These are phyloP conservation scores for Irpex lacteus DNA, from an alignment of 1,284 basidiomycete species.

Conservation along the genomic window DNA sequence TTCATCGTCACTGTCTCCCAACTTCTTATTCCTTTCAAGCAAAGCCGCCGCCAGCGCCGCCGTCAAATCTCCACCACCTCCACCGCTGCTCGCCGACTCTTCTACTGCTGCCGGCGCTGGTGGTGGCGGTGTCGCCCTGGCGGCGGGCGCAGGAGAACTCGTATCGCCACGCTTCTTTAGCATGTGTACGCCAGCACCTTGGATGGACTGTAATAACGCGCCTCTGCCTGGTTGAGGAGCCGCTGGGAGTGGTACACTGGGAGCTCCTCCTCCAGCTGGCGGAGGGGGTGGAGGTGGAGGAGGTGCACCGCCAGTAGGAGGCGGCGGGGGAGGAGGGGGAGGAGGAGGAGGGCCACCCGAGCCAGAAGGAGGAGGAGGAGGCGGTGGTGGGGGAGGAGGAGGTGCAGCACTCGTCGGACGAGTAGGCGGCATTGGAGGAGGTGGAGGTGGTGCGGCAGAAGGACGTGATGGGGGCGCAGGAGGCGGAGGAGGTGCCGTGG, in stretches of 20 bases:
- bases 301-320: constrained; percentile 14
- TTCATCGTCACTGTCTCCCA: constrained; percentile 90
- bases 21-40: constrained; percentile 80
- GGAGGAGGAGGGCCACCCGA: constrained; percentile 30
- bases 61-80: constrained; percentile 55
- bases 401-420: constrained; percentile 32
- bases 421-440: constrained; percentile 29
- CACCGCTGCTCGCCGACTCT: constrained; percentile 35
- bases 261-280: constrained; percentile 25
- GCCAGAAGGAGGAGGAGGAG: constrained; percentile 29
- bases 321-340: constrained; percentile 31
- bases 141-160: constrained; percentile 31
- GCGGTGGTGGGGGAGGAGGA: constrained; percentile 31
- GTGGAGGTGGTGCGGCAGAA: constrained; percentile 29
- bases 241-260: constrained; percentile 20
- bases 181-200: constrained; percentile 67
- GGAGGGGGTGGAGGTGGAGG: constrained; percentile 35
- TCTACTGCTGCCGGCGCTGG: constrained; percentile 43
- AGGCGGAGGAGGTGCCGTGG: constrained; percentile 32
- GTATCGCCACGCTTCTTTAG: constrained; percentile 64
- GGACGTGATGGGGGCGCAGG: constrained; percentile 37
- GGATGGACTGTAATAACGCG: constrained; percentile 66
- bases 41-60: constrained; percentile 67
- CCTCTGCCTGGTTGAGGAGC: constrained; percentile 46
- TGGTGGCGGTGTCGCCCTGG: constrained; percentile 33